phyloP scores from a whole-genome alignment of 306 rosid species.

The Pyrus pyrifolia region DNA sequence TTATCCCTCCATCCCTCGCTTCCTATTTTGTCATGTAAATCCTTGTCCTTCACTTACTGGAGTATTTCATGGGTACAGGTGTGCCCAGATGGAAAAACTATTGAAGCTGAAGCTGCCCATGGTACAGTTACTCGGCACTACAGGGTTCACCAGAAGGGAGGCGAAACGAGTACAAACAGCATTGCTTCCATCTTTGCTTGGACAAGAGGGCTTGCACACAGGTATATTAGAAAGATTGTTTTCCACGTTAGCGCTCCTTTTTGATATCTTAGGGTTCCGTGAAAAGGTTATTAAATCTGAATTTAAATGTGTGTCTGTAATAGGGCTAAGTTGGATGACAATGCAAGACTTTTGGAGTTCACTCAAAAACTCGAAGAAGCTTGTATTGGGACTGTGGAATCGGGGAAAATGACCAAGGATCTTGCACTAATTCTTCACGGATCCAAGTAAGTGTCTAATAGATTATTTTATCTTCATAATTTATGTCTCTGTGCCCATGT shows the following conservation, averaged over 20 bases:
- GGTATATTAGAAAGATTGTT: slow-evolving; percentile 33
- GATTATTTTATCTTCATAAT: neutral
- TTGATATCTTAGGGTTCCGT: neutral
- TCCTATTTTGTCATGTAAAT: neutral
- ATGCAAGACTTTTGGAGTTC: slow-evolving; percentile 57
- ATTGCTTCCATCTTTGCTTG: slow-evolving; percentile 98
- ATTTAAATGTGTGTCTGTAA: neutral
- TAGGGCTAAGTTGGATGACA: slow-evolving; percentile 92
- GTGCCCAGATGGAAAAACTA: slow-evolving; percentile 97
- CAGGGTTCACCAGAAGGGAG: slow-evolving; percentile 91
- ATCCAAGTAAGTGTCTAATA: slow-evolving; percentile 51
- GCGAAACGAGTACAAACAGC: slow-evolving; percentile 99
- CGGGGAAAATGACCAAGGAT: slow-evolving; percentile 98
- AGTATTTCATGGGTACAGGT: slow-evolving; percentile 41
- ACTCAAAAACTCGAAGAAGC: slow-evolving; percentile 80
- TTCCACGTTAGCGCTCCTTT: neutral
- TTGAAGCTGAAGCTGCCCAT: slow-evolving; percentile 97
- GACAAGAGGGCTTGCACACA: slow-evolving; percentile 89
- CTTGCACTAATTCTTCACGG: slow-evolving; percentile 90
- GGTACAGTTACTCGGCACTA: slow-evolving; percentile 93
- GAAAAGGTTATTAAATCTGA: neutral
- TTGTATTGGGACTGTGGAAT: slow-evolving; percentile 75
- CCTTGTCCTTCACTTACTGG: slow-evolving; percentile 3
- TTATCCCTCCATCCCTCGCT: neutral
- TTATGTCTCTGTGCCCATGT: neutral